These are phyloP conservation scores for Bruguiera gymnorhiza DNA, from an alignment of 345 rosid genomes.

Conservation along the genomic window DNA sequence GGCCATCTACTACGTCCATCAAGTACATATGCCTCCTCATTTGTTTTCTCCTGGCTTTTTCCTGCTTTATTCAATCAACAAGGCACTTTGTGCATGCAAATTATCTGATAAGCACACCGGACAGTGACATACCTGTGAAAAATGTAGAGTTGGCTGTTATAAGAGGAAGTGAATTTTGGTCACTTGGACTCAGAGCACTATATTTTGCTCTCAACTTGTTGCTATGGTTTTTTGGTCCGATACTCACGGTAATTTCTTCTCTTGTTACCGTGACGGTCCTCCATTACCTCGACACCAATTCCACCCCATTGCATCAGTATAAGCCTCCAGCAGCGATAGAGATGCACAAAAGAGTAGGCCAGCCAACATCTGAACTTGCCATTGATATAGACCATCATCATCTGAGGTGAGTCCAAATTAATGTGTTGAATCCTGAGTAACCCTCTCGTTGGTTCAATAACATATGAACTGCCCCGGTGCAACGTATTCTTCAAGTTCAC, in stretches of 20 bases:
- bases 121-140: conserved; percentile 33
- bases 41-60: conserved; percentile 62
- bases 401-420: background rate
- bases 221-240: conserved; percentile 81
- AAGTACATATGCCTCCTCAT: conserved; percentile 59
- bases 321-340: conserved; percentile 18
- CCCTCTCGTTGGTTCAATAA: background rate
- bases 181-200: conserved; percentile 61
- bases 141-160: conserved; percentile 40
- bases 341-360: conserved; percentile 27
- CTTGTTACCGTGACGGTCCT: conserved; percentile 44
- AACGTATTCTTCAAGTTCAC: too few species aligned
- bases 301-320: conserved; percentile 46
- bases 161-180: conserved; percentile 76
- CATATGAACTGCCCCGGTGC: background rate
- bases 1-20: conserved; percentile 48
- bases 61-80: conserved; percentile 67
- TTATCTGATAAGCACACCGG: conserved; percentile 57
- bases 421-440: background rate
- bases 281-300: conserved; percentile 45
- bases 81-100: conserved; percentile 62
- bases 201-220: conserved; percentile 63
- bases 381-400: background rate
- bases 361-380: conserved; percentile 7
- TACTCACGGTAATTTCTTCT: conserved; percentile 66